phyloP scores from a whole-genome alignment of 2,329 filamentous ascomycete species.

The Sarocladiaceae sp. region DNA sequence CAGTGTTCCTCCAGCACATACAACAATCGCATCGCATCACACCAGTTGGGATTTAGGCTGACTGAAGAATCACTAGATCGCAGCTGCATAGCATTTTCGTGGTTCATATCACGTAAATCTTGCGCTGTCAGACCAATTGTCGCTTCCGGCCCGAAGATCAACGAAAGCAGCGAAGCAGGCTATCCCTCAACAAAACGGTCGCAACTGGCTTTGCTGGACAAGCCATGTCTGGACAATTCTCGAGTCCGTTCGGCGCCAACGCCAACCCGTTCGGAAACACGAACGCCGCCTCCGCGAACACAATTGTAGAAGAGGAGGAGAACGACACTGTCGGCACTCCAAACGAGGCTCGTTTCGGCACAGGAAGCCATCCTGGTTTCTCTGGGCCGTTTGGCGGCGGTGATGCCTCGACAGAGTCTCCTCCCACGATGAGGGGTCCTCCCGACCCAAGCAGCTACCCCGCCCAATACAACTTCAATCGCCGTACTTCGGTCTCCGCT shows the following conservation, averaged over 20 bases:
- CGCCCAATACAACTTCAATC: constrained; percentile 87
- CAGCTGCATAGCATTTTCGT: no score
- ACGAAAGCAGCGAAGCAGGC: no score
- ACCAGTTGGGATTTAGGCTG: no score
- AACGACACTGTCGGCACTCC: constrained; percentile 72
- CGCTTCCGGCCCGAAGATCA: no score
- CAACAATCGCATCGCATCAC: no score
- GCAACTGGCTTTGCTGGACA: constrained; percentile 10
- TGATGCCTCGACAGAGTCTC: constrained; percentile 42
- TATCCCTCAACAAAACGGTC: no score
- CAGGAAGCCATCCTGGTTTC: constrained; percentile 34
- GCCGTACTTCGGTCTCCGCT: constrained; percentile 92
- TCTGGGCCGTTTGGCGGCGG: constrained; percentile 49
- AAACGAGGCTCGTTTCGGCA: constrained; percentile 57
- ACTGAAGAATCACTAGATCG: no score
- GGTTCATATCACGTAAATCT: no score
- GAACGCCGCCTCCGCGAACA: constrained; percentile 43
- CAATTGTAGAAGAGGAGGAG: constrained; percentile 73
- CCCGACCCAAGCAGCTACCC: constrained; percentile 70
- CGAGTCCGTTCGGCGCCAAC: constrained; percentile 63
- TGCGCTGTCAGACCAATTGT: no score
- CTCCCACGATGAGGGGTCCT: constrained; percentile 41
- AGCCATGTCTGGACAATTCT: constrained; percentile 73
- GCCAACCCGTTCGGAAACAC: constrained; percentile 69
- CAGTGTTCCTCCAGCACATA: no score